A percentile compares a stretch with the other conserved stretches of the same genome.
Evolutionary conservation across 2,329 filamentous ascomycete genomes (phyloP).

Genomic region (Penicillium psychrosexuale): DNA sequence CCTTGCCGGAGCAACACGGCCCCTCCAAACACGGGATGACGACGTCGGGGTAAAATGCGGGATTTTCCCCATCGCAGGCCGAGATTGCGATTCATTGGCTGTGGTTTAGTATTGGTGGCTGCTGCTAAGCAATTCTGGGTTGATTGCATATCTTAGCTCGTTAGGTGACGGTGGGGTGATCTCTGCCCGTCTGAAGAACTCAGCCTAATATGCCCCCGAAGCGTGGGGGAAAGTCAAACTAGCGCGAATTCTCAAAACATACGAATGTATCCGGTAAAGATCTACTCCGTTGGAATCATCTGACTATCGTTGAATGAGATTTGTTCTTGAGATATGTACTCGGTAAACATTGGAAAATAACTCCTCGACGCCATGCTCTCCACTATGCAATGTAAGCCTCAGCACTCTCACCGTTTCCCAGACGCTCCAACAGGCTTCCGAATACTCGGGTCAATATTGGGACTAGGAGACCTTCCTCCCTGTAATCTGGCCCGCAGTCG

Average conservation of each 20-base stretch:
- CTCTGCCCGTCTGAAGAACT: neutral
- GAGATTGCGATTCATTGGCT: constrained; percentile 14
- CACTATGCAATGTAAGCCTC: constrained; percentile 8
- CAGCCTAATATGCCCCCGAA: neutral
- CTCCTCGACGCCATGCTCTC: constrained; percentile 22
- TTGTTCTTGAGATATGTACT: constrained; percentile 3
- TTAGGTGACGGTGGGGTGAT: neutral
- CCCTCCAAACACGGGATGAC: neutral
- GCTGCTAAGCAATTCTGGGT: neutral
- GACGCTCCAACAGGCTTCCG: constrained; percentile 34
- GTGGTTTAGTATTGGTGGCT: neutral
- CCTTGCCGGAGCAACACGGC: neutral
- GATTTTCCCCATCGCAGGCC: constrained; percentile 5
- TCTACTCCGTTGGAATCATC: neutral
- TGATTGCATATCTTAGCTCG: neutral
- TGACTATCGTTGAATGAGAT: neutral
- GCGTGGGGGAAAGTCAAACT: neutral
- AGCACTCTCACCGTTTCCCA: constrained; percentile 16
- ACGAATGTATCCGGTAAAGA: neutral
- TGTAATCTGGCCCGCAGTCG: constrained; percentile 76
- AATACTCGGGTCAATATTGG: constrained; percentile 32
- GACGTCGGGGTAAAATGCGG: neutral
- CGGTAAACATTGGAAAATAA: constrained; percentile 7
- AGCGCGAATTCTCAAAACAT: neutral
- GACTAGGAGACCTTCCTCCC: constrained; percentile 45